Percentiles rank a stretch among this genome's conserved stretches.
Evolutionary conservation across 805 yeast species (phyloP).

Genomic region (Zygotorulaspora chibaensis): DNA sequence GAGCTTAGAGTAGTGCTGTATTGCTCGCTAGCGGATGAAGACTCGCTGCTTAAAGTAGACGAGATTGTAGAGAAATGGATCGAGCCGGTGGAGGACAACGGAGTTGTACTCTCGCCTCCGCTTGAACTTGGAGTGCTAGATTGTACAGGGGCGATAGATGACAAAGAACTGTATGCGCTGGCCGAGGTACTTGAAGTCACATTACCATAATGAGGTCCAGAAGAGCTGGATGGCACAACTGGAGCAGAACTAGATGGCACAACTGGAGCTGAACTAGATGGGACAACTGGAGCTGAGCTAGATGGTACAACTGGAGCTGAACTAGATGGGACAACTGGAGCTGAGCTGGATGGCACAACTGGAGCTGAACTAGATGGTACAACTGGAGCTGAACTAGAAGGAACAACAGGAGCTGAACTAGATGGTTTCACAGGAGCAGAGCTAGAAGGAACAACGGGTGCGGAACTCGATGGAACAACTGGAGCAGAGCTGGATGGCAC

Average conservation of each 20-base stretch:
- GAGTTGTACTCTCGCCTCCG: not conserved
- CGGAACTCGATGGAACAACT: not conserved
- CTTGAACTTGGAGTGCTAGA: not conserved
- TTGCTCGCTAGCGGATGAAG: not conserved
- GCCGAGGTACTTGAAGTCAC: constrained; percentile 1
- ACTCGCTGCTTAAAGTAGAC: not conserved
- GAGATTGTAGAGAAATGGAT: not conserved
- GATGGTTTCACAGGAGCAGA: not conserved
- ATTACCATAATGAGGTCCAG: not conserved
- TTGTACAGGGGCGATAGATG: not conserved
- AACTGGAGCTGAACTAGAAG: not conserved
- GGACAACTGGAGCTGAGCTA: not conserved
- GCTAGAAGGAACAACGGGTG: not conserved
- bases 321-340: not conserved
- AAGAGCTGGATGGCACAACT: constrained; percentile 3
- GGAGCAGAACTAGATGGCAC: not conserved
- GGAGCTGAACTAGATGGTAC: not conserved
- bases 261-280: constrained; percentile 5
- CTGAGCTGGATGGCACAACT: not conserved
- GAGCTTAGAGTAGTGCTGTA: not conserved
- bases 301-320: not conserved
- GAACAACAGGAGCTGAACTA: not conserved
- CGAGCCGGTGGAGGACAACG: not conserved
- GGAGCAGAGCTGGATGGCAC: not conserved
- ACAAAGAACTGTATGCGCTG: not conserved